A percentile compares a stretch with the other conserved stretches of the same genome.
phyloP scores from a whole-genome alignment of 495 filamentous ascomycete species.

The Talaromyces thailandensis region DNA sequence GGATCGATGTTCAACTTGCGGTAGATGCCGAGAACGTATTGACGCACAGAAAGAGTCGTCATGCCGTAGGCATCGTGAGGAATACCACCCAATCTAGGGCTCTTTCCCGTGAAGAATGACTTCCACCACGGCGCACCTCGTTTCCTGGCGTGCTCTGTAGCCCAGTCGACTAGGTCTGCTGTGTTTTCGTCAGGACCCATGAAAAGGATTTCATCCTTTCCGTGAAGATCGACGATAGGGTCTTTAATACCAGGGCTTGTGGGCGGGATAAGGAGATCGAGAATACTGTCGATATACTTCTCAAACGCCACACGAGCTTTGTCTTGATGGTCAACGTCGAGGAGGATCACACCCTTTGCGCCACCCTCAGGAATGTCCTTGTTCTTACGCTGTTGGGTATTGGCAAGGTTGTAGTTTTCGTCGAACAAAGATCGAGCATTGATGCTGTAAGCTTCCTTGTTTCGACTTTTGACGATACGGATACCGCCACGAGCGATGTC shows the following conservation, averaged over 20 bases:
- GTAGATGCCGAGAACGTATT: conserved; percentile 94
- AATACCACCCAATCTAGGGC: conserved; percentile 89
- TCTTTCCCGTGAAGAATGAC: conserved; percentile 99
- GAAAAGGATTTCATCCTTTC: conserved; percentile 92
- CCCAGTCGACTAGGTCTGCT: conserved; percentile 94
- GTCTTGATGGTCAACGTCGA: conserved; percentile 90
- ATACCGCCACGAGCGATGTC: conserved; percentile 97
- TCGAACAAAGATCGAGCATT: conserved; percentile 94
- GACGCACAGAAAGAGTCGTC: conserved; percentile 93
- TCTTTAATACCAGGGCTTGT: conserved; percentile 96
- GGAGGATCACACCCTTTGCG: conserved; percentile 93
- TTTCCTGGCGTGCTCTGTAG: conserved; percentile 81
- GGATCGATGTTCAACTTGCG: conserved; percentile 86
- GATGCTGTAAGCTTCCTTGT: conserved; percentile 89
- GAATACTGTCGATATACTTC: conserved; percentile 98
- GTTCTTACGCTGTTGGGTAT: conserved; percentile 98
- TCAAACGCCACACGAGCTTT: conserved; percentile 87
- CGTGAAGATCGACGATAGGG: conserved; percentile 90
- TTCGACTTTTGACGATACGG: conserved; percentile 94
- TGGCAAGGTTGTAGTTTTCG: conserved; percentile 96
- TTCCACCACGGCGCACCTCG: conserved; percentile 98
- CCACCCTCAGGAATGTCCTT: conserved; percentile 99
- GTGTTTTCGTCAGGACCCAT: conserved; percentile 99
- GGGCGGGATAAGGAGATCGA: conserved; percentile 85
- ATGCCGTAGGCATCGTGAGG: conserved; percentile 95